phyloP scores from a whole-genome alignment of 768 basidiomycete genomes.

The Polyporus arcularius region DNA sequence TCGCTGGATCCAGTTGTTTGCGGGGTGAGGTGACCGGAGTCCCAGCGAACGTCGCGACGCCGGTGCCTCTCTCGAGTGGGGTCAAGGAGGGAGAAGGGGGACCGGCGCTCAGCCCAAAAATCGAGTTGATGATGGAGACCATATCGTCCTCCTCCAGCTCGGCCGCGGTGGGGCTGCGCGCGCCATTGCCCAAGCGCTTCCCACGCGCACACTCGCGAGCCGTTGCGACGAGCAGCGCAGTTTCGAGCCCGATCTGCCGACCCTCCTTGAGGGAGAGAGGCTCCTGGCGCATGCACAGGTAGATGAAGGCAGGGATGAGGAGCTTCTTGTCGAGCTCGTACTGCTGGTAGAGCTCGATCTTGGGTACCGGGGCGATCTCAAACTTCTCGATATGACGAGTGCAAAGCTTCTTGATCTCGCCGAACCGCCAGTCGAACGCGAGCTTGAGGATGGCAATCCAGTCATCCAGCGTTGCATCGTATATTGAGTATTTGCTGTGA shows the following conservation, averaged over 20 bases:
- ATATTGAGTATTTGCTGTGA: constrained; percentile 55
- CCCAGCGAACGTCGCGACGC: constrained; percentile 15
- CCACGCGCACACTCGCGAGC: constrained; percentile 50
- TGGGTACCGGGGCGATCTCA: constrained; percentile 48
- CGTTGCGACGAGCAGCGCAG: constrained; percentile 49
- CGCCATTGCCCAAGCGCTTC: constrained; percentile 34
- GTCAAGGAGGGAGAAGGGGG: constrained; percentile 25
- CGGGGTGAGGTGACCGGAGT: constrained; percentile 17
- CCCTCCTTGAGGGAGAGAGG: constrained; percentile 58
- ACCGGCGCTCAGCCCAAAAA: constrained; percentile 32
- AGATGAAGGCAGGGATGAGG: constrained; percentile 53
- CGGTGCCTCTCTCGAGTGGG: constrained; percentile 17
- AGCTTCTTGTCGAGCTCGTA: constrained; percentile 49
- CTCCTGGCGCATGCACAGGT: constrained; percentile 51
- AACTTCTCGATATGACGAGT: constrained; percentile 54
- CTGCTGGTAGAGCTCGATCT: constrained; percentile 57
- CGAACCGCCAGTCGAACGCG: constrained; percentile 56
- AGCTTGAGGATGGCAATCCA: constrained; percentile 61
- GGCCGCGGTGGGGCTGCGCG: constrained; percentile 29
- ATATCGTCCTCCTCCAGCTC: constrained; percentile 30
- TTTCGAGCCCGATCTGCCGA: constrained; percentile 56
- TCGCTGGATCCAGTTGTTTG: background rate
- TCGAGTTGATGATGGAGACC: constrained; percentile 30
- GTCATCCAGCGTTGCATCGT: constrained; percentile 47
- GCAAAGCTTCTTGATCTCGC: constrained; percentile 49